These are phyloP conservation scores for Diplogelasinospora grovesii DNA, from an alignment of 495 filamentous ascomycete genomes.

Conservation along the genomic window DNA sequence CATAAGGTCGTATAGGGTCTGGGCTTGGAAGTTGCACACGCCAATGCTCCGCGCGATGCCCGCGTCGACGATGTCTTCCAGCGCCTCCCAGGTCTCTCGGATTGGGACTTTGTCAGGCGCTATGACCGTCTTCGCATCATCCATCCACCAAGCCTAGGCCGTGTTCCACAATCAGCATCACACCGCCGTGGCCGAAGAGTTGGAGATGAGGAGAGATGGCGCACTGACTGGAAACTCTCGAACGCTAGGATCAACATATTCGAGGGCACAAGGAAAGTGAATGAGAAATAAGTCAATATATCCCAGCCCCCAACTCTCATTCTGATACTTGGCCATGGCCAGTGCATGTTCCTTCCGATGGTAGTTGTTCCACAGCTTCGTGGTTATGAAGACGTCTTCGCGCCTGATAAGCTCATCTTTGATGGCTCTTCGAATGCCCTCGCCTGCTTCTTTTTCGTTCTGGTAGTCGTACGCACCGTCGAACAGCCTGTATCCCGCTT, in stretches of 20 bases:
- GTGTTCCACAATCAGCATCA: too few relatives aligned
- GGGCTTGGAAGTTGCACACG: constrained; percentile 44
- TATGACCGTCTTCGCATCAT: too few relatives aligned
- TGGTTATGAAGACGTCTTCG: constrained; percentile 56
- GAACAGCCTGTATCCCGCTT: constrained; percentile 62
- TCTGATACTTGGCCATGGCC: too few relatives aligned
- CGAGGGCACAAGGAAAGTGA: constrained; percentile 65
- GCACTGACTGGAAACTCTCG: too few relatives aligned
- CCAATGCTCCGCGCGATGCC: constrained; percentile 39
- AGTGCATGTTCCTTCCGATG: too few relatives aligned
- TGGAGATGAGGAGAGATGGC: too few relatives aligned
- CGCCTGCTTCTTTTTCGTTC: constrained; percentile 71
- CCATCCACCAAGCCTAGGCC: too few relatives aligned
- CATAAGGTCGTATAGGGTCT: constrained; percentile 35
- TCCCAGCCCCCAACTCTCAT: too few relatives aligned
- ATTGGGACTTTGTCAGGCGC: too few relatives aligned
- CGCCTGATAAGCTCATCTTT: constrained; percentile 61
- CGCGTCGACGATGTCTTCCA: constrained; percentile 38
- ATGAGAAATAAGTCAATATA: constrained; percentile 66
- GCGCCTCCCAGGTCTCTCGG: constrained; percentile 46
- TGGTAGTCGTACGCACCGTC: constrained; percentile 72
- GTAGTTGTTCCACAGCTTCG: constrained; percentile 63
- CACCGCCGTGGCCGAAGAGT: too few relatives aligned
- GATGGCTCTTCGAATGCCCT: too few relatives aligned
- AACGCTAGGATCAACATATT: too few relatives aligned